Evolutionary conservation across 768 basidiomycete genomes (phyloP).

Genomic region (Coprinopsis cinerea): DNA sequence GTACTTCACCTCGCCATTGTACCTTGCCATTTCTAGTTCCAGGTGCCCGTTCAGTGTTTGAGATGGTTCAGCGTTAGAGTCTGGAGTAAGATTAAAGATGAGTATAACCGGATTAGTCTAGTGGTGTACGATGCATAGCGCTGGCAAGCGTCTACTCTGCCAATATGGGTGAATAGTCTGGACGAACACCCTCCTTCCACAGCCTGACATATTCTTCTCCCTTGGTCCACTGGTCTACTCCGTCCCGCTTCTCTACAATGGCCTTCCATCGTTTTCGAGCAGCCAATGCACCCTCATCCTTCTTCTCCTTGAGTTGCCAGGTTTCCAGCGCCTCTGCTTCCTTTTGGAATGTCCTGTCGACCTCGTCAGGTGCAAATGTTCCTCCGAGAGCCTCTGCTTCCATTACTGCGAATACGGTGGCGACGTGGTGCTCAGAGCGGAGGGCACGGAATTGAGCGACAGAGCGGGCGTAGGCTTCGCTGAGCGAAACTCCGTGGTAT

Average conservation of each 20-base stretch:
- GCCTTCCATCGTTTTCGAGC: conserved; percentile 78
- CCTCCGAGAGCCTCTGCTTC: conserved; percentile 80
- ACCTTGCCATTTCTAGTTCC: too few species aligned
- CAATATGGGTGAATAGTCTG: conserved; percentile 55
- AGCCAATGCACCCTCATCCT: conserved; percentile 54
- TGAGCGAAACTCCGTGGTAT: conserved; percentile 55
- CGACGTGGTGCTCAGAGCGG: conserved; percentile 77
- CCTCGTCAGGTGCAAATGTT: conserved; percentile 52
- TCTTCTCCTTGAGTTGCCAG: conserved; percentile 48
- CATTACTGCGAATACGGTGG: conserved; percentile 66
- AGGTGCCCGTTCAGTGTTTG: too few species aligned
- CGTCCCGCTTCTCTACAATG: conserved; percentile 41
- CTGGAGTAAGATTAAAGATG: not conserved
- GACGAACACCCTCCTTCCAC: conserved; percentile 66
- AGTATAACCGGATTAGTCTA: not conserved
- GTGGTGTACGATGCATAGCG: not conserved
- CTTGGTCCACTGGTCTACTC: conserved; percentile 57
- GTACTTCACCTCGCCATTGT: not conserved
- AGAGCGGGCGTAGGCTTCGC: conserved; percentile 74
- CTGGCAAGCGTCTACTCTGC: conserved; percentile 32
- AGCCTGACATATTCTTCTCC: conserved; percentile 67
- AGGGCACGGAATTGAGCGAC: conserved; percentile 85
- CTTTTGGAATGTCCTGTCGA: conserved; percentile 53
- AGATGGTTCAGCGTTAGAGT: too few species aligned
- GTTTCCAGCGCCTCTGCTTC: conserved; percentile 58